Base-by-base conservation (phyloP, 148 eudicot species). In the Spergularia marina region DNA sequence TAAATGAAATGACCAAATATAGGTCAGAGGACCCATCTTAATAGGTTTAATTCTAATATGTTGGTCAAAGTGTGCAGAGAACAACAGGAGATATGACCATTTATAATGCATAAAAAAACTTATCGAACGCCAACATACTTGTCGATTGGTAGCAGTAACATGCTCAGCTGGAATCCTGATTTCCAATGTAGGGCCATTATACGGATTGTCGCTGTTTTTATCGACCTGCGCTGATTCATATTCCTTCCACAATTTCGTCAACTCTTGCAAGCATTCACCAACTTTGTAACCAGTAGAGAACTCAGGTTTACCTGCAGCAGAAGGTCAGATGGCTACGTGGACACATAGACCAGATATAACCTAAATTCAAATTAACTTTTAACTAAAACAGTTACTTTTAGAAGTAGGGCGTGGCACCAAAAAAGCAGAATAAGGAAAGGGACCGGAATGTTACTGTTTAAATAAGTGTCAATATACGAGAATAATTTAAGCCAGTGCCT, bases 121-220 rank as follows among this genome's bases (percentile, higher is more conserved):
- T 53, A 16, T 23, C 18, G 8, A 51, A 17, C 12, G 44, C 52
- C 52, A 74, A 74, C 88, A 82, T 87, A 91, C 99, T 83, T 95
- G 99, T 71, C 97, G 99, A 81, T 92, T 95, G 58, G 96, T 91
- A 61, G 97, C 96, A 75, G 94, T 90, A 75, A 95, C 91, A 88
- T 90, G 92, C 81, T 95, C 97, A 53, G 97, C 99, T 23, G 94
- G 97, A 77, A 95, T 91, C 68, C 90, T 79, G 60, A 95, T 87
- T 82, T 92, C 98, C 51, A 95, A 79, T 72, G 94, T 90, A 68
- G 98, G 99, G 57, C 91, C 88, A 80, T 76, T 83, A 68, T 74
- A 82, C 75, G 85, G 78, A 84, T 81, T 88, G 73, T 86, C 88
- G 81, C 73, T 74, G 68, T 39, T 83, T 80, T 84, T 86, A 76